Base-by-base conservation (phyloP, 2,329 filamentous ascomycete species). In the Mariannaea elegans region DNA sequence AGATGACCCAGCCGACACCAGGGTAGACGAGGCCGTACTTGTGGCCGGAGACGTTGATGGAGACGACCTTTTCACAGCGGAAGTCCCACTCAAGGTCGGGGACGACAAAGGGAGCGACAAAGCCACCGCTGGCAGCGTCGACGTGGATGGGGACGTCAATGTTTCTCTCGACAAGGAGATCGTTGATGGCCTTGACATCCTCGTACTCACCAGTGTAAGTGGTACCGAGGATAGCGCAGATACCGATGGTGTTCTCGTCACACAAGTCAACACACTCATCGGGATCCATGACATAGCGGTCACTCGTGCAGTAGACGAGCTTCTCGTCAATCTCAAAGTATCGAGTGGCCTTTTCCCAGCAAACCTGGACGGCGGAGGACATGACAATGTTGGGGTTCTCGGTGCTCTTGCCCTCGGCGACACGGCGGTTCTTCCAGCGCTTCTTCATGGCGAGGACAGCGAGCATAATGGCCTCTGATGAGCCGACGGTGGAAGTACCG, bases 171-270 rank as follows among this genome's bases (percentile, higher is more conserved):
- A 93, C 75, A 31, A 98, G 82, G 42, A 97, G 81, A 74, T 97
- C 93, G 70, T 97, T 97, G 77, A 98, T 91, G 10, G 85, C 88
- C 82, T 97, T 94, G 73, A 94, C 89, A 71, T 97, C 93, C 78
- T 97, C 94, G 71, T 98, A 97, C 80, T 97, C 91, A 4, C 94
- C 94, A 0, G 94, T 97, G 78, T 97, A 97, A 0, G 94, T 98
- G 2, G 93, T 95, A 8, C 94, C 94, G 2, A 98, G 79, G 66
- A 98, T 97, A 57, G 88, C 85, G 73, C 93, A 97, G 70, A 97
- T 97, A 61, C 94, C 94, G 71, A 98, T 97, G 10, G 87, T 90
- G 73, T 90, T 89, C 75, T 90, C 87, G 67, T 89, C 87, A 8
- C 88, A 81, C 18, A 89, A 75, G 24, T 80, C 73, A 5, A 89